These are phyloP conservation scores for Quercus ilex DNA, from an alignment of 306 rosid species.

Conservation along the genomic window DNA sequence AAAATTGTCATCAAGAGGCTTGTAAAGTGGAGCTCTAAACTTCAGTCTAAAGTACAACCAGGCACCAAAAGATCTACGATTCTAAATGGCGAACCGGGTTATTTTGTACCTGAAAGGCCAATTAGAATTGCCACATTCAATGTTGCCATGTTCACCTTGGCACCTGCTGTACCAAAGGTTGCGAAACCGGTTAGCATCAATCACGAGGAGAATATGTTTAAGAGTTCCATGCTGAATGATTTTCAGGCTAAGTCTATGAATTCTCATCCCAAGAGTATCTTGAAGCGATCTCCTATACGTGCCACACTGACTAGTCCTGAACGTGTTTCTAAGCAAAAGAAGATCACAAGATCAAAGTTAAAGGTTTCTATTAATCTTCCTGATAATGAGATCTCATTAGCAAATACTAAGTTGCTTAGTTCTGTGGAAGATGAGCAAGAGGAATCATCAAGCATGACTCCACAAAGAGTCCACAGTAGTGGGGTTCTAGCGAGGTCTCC, in stretches of 20 bases:
- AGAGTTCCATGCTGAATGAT: constrained; percentile 21
- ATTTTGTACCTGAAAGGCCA: constrained; percentile 48
- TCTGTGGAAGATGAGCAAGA: constrained; percentile 28
- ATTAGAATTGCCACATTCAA: constrained; percentile 71
- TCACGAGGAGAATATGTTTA: constrained; percentile 22
- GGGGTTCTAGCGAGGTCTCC: constrained; percentile 78
- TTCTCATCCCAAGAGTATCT: constrained; percentile 63
- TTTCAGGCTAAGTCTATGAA: constrained; percentile 3
- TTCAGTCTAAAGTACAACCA: constrained; percentile 28
- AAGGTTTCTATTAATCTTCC: constrained; percentile 88
- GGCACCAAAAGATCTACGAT: constrained; percentile 19
- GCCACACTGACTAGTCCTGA: constrained; percentile 29
- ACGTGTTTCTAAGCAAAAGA: constrained; percentile 27
- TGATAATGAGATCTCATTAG: constrained; percentile 75
- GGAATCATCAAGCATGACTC: constrained; percentile 22
- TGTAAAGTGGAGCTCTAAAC: constrained; percentile 47
- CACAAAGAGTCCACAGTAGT: constrained; percentile 33
- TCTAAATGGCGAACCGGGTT: constrained; percentile 32
- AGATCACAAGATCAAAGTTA: constrained; percentile 42
- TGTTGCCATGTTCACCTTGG: constrained; percentile 92
- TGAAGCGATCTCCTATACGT: constrained; percentile 69
- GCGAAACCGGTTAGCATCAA: constrained; percentile 26
- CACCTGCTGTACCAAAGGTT: constrained; percentile 70
- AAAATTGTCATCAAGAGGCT: constrained; percentile 76
- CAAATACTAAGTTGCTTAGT: constrained; percentile 50